These are phyloP conservation scores for Ochromonadaceae sp. DNA, from an alignment of 352 stramenopile genomes.

Conservation along the genomic window DNA sequence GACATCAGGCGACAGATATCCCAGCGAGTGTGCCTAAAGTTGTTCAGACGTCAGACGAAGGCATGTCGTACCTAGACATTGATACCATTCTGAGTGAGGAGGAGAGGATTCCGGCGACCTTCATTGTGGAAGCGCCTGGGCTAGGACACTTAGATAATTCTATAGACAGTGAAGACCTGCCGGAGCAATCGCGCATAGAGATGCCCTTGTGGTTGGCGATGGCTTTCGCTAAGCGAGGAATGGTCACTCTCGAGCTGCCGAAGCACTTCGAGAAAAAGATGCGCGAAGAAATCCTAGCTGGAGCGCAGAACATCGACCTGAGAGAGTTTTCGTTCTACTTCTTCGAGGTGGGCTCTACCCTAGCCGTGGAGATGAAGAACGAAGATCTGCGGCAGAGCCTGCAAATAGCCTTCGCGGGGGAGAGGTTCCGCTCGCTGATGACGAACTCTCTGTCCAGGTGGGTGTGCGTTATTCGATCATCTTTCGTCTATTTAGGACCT, in stretches of 20 bases:
- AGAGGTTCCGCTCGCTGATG: neutral
- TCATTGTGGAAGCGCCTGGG: neutral
- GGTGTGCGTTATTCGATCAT: no score
- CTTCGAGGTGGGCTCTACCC: slow-evolving; percentile 5
- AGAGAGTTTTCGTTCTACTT: slow-evolving; percentile 17
- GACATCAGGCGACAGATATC: no score
- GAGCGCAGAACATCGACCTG: neutral
- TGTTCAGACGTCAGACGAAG: no score
- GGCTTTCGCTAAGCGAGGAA: neutral
- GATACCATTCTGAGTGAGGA: slow-evolving; percentile 13
- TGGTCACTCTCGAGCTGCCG: slow-evolving; percentile 4
- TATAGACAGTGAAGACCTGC: neutral
- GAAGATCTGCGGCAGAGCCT: slow-evolving; percentile 7
- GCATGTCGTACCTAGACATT: slow-evolving; percentile 10
- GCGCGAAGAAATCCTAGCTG: slow-evolving; percentile 2
- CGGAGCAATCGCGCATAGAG: neutral
- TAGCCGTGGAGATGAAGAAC: neutral
- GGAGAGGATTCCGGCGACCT: neutral
- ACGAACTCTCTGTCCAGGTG: neutral
- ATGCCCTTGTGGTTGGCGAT: neutral
- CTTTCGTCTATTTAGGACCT: no score
- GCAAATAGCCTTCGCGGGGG: neutral
- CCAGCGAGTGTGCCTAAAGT: no score
- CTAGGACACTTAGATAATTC: slow-evolving; percentile 3
- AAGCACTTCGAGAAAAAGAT: slow-evolving; percentile 9